Percentiles rank a stretch among this genome's conserved stretches.
Conservation (phyloP, 805 yeast species). For the Wickerhamiella musiphila region DNA sequence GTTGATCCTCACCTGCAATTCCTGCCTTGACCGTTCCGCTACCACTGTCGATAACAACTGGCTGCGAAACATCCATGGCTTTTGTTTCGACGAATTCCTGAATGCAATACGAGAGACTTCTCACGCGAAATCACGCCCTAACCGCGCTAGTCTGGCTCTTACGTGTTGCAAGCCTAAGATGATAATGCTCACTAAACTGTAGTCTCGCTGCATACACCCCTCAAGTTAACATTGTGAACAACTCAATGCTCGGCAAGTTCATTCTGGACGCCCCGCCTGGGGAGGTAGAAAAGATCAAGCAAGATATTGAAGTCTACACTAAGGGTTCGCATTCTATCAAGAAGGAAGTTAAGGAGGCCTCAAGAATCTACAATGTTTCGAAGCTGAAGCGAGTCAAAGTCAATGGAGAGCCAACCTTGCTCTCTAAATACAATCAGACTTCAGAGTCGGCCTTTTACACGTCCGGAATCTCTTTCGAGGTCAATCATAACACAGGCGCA, state of each 20-base stretch:
- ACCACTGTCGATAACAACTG: conserved; percentile 63
- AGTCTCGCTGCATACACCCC: too few relatives aligned
- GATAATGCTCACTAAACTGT: too few relatives aligned
- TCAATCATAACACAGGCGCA: conserved; percentile 16
- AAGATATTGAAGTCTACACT: conserved; percentile 25
- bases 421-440: conserved; percentile 11
- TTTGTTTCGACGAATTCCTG: too few relatives aligned
- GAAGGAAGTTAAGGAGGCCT: conserved; percentile 14
- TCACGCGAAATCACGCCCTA: too few relatives aligned
- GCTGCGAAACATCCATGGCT: too few relatives aligned
- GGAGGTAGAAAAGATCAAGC: conserved; percentile 23
- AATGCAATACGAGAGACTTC: too few relatives aligned
- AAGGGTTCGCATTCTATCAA: conserved; percentile 7
- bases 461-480: conserved; percentile 14
- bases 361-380: conserved; percentile 27
- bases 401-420: conserved; percentile 8
- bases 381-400: conserved; percentile 13
- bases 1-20: conserved; percentile 80
- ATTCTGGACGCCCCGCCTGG: conserved; percentile 42
- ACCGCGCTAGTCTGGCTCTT: too few relatives aligned
- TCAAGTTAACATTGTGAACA: too few relatives aligned
- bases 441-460: conserved; percentile 16
- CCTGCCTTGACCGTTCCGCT: conserved; percentile 78
- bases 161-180: too few relatives aligned
- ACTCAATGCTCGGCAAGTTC: conserved; percentile 19